A percentile compares a stretch with the other conserved stretches of the same genome.
These are phyloP conservation scores for Hortiboletus campestris DNA, from an alignment of 768 basidiomycete species.

Conservation along the genomic window DNA sequence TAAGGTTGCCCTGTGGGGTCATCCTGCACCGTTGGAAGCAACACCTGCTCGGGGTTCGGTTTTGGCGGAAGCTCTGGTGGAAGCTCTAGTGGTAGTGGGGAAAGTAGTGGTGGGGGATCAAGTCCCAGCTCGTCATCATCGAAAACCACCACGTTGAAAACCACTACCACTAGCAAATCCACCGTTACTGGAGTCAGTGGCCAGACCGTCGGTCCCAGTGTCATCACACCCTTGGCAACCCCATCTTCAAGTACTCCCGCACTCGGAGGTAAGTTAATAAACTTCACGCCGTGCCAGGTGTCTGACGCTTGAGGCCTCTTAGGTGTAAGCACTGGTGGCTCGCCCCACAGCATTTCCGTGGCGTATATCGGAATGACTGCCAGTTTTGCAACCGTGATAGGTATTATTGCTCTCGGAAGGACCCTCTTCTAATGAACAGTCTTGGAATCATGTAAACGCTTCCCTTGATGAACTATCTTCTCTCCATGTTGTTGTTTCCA, in stretches of 20 bases:
- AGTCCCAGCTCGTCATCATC: too few relatives aligned
- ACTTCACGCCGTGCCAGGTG: not conserved
- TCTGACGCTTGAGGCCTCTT: not conserved
- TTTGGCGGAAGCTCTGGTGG: not conserved
- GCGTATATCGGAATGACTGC: not conserved
- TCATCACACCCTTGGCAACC: too few relatives aligned
- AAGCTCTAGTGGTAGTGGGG: too few relatives aligned
- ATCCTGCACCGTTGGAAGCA: slow-evolving; percentile 1
- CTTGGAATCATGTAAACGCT: not conserved
- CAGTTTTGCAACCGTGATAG: slow-evolving; percentile 6
- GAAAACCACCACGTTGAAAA: too few relatives aligned
- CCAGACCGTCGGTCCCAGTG: too few relatives aligned
- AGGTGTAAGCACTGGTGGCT: not conserved
- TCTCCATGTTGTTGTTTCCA: not conserved
- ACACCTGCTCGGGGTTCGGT: slow-evolving; percentile 6
- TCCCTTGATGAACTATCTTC: not conserved
- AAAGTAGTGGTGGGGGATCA: not conserved
- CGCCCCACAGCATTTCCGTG: slow-evolving; percentile 8
- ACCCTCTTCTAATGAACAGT: not conserved
- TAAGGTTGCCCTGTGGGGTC: slow-evolving; percentile 20
- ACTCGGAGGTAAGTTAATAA: not conserved
- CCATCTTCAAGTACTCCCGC: not conserved
- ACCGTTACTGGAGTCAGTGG: too few relatives aligned
- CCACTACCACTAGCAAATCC: too few relatives aligned
- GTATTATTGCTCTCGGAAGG: slow-evolving; percentile 3